Percentiles rank a stretch among this genome's conserved stretches.
Conservation (phyloP, 2,329 filamentous ascomycete species). For the Alternaria triticina region DNA sequence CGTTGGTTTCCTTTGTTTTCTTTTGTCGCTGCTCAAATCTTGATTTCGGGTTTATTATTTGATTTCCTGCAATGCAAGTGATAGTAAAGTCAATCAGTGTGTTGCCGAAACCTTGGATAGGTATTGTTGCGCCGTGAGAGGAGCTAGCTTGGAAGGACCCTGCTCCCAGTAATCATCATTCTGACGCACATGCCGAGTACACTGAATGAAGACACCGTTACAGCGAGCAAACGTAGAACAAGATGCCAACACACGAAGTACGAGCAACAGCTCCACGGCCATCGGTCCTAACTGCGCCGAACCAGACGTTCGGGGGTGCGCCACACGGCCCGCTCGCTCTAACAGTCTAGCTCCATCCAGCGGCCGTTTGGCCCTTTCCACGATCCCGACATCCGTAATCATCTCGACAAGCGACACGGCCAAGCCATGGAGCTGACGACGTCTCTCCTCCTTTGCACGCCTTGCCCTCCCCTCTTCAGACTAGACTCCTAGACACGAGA, state of each 20-base stretch:
- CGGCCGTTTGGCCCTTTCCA: not conserved
- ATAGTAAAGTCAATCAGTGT: not conserved
- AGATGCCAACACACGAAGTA: not conserved
- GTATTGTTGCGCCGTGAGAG: not conserved
- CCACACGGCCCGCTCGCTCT: slow-evolving; percentile 8
- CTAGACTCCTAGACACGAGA: not conserved
- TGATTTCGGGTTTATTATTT: too few relatives aligned
- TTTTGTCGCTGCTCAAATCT: too few relatives aligned
- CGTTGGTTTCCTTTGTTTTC: not conserved
- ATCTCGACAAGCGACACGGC: slow-evolving; percentile 7
- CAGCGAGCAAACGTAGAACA: not conserved
- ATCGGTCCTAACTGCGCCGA: slow-evolving; percentile 10
- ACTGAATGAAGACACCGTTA: not conserved
- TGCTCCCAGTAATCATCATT: not conserved
- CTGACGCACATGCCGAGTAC: not conserved
- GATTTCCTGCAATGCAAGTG: not conserved
- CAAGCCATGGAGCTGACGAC: slow-evolving; percentile 16
- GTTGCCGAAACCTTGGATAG: not conserved
- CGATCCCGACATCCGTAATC: slow-evolving; percentile 9
- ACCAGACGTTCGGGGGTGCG: slow-evolving; percentile 3
- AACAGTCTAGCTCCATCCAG: slow-evolving; percentile 1
- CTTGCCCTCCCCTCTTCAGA: not conserved
- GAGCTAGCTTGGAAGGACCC: not conserved
- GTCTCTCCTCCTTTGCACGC: slow-evolving; percentile 5
- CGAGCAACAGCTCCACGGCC: not conserved